Base-by-base conservation (phyloP, 768 basidiomycete species). In the Russula ochroleuca region DNA sequence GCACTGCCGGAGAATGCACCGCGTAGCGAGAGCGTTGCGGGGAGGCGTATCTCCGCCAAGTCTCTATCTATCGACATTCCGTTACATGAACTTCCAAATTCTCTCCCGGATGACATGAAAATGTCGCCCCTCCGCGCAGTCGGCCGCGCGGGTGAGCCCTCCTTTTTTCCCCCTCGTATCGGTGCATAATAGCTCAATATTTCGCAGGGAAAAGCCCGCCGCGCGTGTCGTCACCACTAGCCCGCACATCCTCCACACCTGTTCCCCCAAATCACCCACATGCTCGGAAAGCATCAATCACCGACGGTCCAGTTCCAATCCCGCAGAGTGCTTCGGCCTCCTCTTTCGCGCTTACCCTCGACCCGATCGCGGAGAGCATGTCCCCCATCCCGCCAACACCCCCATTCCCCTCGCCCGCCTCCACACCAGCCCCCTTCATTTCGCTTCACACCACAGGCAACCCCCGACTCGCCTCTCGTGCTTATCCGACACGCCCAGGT, bases 281-380 rank as follows among this genome's bases (percentile, higher is more conserved):
- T 65, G 90, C 87, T 0, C 83, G 90, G 38, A 92, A 91, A 71
- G 78, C 83, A 21, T 92, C 89, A 19, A 73, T 89, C 4, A 5
- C 52, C 57, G 57, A 52, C 40, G 31, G 2, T 15, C 51, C 56
- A 8, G 43, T 59, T 35, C 35, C 63, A 5, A 67, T 70, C n/a
- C 68, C 72, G 1, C 70, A 71, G 8, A 72, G 69, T 57, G 68
- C 74, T 1, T 73, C 75, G 11, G 64, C 72, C 23, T 73, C 73
- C n/a, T 67, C 72, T 8, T 73, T 74, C 66, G 70, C 73, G 8
- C 65, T 76, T 21, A 70, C 74, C 6, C 70, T 77, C 15, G 75
- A 76, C 45, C 72, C 76, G 37, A 74, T 77, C 37, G 66, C 74
- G 3, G 73, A 77, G 62, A 57, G 62, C 23, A 58, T 66, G 38